Evolutionary conservation across 176 grass and related monocot species (phyloP).

Genomic region (Pontederia paniculata): DNA sequence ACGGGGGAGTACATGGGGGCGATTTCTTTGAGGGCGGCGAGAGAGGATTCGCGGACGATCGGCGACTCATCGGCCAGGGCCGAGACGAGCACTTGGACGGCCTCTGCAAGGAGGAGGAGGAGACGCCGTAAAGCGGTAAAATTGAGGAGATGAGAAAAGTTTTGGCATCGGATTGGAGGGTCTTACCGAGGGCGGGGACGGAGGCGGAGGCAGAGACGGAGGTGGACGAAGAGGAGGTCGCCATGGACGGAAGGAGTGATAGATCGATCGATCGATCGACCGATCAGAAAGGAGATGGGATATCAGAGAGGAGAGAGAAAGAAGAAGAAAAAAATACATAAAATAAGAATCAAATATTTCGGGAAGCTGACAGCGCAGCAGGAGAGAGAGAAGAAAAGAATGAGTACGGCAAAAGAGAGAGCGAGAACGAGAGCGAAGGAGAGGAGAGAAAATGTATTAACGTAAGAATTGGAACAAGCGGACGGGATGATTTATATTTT

Average conservation of each 20-base stretch:
- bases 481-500: too few species aligned
- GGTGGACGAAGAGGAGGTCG: conserved; percentile 42
- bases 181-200: conserved; percentile 46
- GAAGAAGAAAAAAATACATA: too few species aligned
- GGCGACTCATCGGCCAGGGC: conserved; percentile 76
- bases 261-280: background rate
- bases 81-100: conserved; percentile 82
- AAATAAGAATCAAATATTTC: too few species aligned
- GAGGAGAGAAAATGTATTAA: background rate
- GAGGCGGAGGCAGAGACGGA: conserved; percentile 15
- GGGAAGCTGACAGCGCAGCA: conserved; percentile 7
- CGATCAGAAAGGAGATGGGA: background rate
- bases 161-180: background rate
- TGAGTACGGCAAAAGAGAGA: background rate
- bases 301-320: background rate
- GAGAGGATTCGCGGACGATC: conserved; percentile 55
- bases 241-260: conserved; percentile 38
- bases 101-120: conserved; percentile 35
- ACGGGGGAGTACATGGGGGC: conserved; percentile 50
- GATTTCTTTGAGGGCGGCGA: conserved; percentile 65
- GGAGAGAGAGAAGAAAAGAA: conserved; percentile 3
- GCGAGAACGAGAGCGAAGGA: conserved; percentile 4
- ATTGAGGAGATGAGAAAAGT: background rate
- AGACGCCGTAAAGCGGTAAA: background rate
- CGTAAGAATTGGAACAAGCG: too few species aligned